Conservation (phyloP, 2,329 filamentous ascomycete species). For the Colletotrichum spinosum region DNA sequence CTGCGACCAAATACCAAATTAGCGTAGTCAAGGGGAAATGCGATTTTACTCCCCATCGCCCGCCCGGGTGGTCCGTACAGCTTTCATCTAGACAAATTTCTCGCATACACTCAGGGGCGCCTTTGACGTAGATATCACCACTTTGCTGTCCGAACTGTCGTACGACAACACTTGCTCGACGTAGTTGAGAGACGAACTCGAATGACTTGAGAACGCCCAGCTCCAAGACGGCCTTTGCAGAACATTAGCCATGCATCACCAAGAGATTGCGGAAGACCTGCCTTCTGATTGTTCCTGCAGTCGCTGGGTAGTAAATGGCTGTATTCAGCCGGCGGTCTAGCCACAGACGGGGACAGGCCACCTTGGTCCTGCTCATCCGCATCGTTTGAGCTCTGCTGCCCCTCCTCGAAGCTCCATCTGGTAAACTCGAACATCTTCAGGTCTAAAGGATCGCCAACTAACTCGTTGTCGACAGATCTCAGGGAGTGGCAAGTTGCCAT, state of each 20-base stretch:
- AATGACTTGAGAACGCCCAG: constrained; percentile 92
- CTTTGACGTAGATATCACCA: constrained; percentile 93
- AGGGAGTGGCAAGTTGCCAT: constrained; percentile 99
- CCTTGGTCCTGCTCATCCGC: constrained; percentile 80
- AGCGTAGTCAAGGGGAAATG: too few relatives aligned
- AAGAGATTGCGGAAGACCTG: constrained; percentile 33
- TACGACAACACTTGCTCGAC: constrained; percentile 92
- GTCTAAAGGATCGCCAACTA: constrained; percentile 93
- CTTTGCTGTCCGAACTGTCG: constrained; percentile 87
- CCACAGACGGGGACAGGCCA: constrained; percentile 87
- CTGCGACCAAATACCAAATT: constrained; percentile 46
- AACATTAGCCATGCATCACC: background rate
- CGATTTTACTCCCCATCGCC: constrained; percentile 48
- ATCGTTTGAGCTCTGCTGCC: constrained; percentile 73
- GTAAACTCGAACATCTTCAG: constrained; percentile 99
- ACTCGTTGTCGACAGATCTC: constrained; percentile 85
- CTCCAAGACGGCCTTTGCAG: constrained; percentile 71
- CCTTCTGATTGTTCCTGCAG: constrained; percentile 43
- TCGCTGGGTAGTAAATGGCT: constrained; percentile 40
- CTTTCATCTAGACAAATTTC: constrained; percentile 89
- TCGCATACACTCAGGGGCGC: constrained; percentile 95
- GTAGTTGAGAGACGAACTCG: constrained; percentile 93
- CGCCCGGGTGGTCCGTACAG: constrained; percentile 58
- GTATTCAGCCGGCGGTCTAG: constrained; percentile 76
- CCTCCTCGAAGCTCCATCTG: constrained; percentile 91